Base-by-base conservation (phyloP, 805 yeast species). In the Candida silvatica region DNA sequence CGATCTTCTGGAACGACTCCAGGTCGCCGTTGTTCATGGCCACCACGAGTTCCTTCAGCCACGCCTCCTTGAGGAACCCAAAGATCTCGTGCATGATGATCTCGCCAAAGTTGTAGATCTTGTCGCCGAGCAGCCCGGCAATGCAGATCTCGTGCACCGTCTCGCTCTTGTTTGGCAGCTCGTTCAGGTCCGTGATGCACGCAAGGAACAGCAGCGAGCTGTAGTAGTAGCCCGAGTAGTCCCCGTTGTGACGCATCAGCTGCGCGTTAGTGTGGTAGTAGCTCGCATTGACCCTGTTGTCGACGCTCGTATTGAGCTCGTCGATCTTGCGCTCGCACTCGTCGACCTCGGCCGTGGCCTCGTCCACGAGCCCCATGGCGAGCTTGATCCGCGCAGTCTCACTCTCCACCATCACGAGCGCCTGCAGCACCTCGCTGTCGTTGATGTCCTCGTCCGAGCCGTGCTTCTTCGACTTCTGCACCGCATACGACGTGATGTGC, bases 91-190 rank as follows among this genome's bases (percentile, higher is more conserved):
- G 97, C 56, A 87, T 76, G 41, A 92, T 70, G 43, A 92, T 71
- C 61, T 92, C 98, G 34, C 97, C 97, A 59, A 92, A 92, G 62
- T 90, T 92, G 66, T 86, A 92, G 47, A 90, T 84, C 50, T 74
- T 78, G 52, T 87, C 95, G 32, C 97, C 97, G 47, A 90, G 67
- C 40, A 92, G 64, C 0, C 97, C 97, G 22, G 95, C 78, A 31
- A 86, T 67, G 40, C 90, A 71, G 46, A 90, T 71, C 45, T 90
- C 94, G 49, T 77, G 76, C 2, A 85, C 83, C 37, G 65, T 55
- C 35, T 45, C 41, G 29, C 57, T 60, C 23, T 59, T 62, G 15
- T 56, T 53, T 11, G 45, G 40, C 34, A 78, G 57, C 37, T 62
- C 64, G 18, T 59, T 59, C 17, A 69, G 45, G 34, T 70, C 54